Evolutionary conservation across 352 stramenopile genomes (phyloP).

Genomic region (Peronosclerospora sorghi): DNA sequence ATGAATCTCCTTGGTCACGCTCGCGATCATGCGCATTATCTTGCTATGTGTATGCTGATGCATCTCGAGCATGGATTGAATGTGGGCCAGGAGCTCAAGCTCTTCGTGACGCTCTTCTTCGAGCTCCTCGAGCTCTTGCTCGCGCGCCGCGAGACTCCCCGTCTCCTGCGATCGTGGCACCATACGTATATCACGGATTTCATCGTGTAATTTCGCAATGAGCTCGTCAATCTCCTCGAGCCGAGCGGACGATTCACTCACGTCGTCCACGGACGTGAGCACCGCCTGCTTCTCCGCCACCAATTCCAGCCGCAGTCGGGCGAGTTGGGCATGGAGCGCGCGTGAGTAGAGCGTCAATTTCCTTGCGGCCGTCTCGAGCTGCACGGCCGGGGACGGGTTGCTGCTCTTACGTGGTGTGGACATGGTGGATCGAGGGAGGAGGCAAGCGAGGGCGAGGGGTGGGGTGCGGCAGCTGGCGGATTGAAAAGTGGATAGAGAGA

Average conservation of each 20-base stretch:
- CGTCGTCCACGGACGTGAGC: slow-evolving; percentile 35
- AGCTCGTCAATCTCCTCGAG: slow-evolving; percentile 59
- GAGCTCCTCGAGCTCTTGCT: slow-evolving; percentile 45
- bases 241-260: slow-evolving; percentile 36
- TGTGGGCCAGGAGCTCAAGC: slow-evolving; percentile 39
- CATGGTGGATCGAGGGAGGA: no score
- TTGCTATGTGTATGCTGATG: slow-evolving; percentile 27
- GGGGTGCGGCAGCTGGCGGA: no score
- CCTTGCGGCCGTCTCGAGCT: slow-evolving; percentile 36
- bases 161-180: slow-evolving; percentile 14
- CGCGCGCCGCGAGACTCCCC: slow-evolving; percentile 20
- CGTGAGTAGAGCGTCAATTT: slow-evolving; percentile 41
- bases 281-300: slow-evolving; percentile 25
- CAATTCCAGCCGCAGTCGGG: slow-evolving; percentile 25
- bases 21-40: slow-evolving; percentile 31
- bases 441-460: no score
- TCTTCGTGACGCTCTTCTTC: slow-evolving; percentile 53
- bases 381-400: no score
- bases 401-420: no score
- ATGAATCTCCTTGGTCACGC: slow-evolving; percentile 31
- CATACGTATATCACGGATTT: slow-evolving; percentile 25
- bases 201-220: slow-evolving; percentile 35
- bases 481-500: no score
- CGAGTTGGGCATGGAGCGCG: slow-evolving; percentile 31
- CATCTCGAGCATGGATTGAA: slow-evolving; percentile 35